These are phyloP conservation scores for Ceriops tagal DNA, from an alignment of 345 rosid species.

Conservation along the genomic window DNA sequence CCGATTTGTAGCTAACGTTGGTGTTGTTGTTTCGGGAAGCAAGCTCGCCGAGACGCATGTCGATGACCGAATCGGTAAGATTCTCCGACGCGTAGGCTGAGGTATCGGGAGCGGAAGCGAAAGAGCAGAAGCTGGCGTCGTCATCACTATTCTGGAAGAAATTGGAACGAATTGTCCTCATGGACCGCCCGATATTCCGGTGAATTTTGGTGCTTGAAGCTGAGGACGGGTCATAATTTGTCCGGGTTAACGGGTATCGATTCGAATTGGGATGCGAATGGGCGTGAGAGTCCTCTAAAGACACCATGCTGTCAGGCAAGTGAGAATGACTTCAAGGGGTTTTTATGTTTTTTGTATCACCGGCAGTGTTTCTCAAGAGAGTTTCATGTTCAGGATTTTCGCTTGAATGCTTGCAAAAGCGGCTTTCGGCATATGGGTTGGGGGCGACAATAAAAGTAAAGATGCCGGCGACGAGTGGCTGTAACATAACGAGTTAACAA, in stretches of 20 bases:
- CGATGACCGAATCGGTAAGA: constrained; percentile 74
- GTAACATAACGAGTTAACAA: no score
- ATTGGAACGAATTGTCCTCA: constrained; percentile 81
- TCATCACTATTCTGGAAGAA: constrained; percentile 45
- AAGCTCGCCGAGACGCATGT: constrained; percentile 86
- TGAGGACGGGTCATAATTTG: constrained; percentile 28
- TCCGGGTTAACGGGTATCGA: constrained; percentile 56
- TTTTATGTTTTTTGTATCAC: neutral
- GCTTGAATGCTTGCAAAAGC: no score
- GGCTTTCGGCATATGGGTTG: no score
- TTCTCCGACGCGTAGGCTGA: constrained; percentile 64
- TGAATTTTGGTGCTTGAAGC: constrained; percentile 40
- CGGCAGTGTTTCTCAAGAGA: no score
- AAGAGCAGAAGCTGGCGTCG: constrained; percentile 34
- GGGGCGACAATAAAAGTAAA: no score
- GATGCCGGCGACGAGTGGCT: no score
- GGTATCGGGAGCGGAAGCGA: constrained; percentile 37
- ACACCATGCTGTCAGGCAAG: constrained; percentile 48
- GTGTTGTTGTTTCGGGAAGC: constrained; percentile 28
- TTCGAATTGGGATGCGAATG: constrained; percentile 41
- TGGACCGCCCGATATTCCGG: constrained; percentile 76
- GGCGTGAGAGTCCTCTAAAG: constrained; percentile 65
- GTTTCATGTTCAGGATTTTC: no score
- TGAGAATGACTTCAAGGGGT: neutral
- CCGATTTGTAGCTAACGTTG: constrained; percentile 22